Evolutionary conservation across 495 filamentous ascomycete genomes (phyloP).

Genomic region (Penicillium robsamsonii): DNA sequence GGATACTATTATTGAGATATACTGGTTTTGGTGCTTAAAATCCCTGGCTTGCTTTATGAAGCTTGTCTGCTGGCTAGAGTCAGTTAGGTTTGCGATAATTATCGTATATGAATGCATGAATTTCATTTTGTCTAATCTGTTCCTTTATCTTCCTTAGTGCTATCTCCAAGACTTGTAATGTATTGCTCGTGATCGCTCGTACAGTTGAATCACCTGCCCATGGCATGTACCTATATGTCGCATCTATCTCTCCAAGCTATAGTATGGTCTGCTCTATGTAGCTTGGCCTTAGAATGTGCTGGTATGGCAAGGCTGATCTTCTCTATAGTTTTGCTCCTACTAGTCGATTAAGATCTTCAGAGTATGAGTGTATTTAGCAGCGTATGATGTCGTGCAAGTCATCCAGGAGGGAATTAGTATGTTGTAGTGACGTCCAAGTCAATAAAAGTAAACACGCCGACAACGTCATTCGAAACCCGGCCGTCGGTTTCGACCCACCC

Average conservation of each 20-base stretch:
- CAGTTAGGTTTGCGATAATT: background rate
- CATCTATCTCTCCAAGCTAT: background rate
- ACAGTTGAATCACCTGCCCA: too few species aligned
- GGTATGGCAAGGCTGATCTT: background rate
- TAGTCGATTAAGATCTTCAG: too few species aligned
- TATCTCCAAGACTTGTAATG: too few species aligned
- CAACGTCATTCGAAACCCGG: background rate
- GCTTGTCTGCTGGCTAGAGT: background rate
- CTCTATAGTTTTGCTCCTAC: too few species aligned
- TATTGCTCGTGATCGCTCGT: too few species aligned
- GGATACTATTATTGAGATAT: slow-evolving; percentile 64
- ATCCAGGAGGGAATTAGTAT: too few species aligned
- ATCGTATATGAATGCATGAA: slow-evolving; percentile 3
- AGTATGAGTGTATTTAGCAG: too few species aligned
- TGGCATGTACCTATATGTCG: too few species aligned
- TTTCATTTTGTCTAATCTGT: background rate
- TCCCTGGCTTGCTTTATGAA: background rate
- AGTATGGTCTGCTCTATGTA: background rate
- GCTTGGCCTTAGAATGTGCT: background rate
- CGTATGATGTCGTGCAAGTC: too few species aligned
- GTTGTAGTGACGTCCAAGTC: background rate
- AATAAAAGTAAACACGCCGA: background rate
- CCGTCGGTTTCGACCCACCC: background rate
- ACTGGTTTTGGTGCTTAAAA: background rate
- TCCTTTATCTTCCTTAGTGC: background rate